Conservation (phyloP, 192 early-diverging fungal species). For the Backusella liffmaniae region DNA sequence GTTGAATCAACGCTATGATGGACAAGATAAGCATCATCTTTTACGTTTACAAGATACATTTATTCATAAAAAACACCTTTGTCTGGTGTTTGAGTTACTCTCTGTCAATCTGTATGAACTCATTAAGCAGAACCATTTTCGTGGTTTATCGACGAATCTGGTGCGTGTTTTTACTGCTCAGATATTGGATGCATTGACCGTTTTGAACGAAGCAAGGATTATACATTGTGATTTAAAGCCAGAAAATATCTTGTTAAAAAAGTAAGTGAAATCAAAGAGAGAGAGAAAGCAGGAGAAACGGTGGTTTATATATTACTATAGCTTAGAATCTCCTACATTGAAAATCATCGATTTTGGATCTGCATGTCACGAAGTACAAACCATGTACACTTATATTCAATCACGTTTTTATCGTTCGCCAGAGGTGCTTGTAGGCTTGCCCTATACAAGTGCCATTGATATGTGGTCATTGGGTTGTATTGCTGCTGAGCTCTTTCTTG, state of each 20-base stretch:
- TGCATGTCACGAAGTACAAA: slow-evolving; percentile 92
- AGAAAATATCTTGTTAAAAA: slow-evolving; percentile 93
- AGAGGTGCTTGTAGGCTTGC: slow-evolving; percentile 92
- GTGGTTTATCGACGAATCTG: slow-evolving; percentile 90
- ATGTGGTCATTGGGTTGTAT: slow-evolving; percentile 99
- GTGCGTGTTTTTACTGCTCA: slow-evolving; percentile 92
- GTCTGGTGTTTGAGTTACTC: slow-evolving; percentile 96
- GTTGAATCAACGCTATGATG: slow-evolving; percentile 89
- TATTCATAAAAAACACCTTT: slow-evolving; percentile 90
- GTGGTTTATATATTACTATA: not conserved
- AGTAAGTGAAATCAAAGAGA: slow-evolving; percentile 1
- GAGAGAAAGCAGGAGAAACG: too few relatives aligned
- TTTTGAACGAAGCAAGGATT: slow-evolving; percentile 83
- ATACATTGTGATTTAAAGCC: slow-evolving; percentile 99
- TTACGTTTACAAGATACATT: slow-evolving; percentile 89
- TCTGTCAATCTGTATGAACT: slow-evolving; percentile 97
- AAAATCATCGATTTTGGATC: slow-evolving; percentile 99
- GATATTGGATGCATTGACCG: slow-evolving; percentile 86
- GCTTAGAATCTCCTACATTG: slow-evolving; percentile 83
- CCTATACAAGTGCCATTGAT: slow-evolving; percentile 92
- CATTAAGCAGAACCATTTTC: slow-evolving; percentile 96
- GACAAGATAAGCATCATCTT: slow-evolving; percentile 86
- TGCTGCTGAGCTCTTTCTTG: slow-evolving; percentile 93
- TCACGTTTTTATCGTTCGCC: slow-evolving; percentile 96
- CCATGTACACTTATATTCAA: slow-evolving; percentile 97